These are phyloP conservation scores for Lachancea lanzarotensis DNA, from an alignment of 805 yeast genomes.

Conservation along the genomic window DNA sequence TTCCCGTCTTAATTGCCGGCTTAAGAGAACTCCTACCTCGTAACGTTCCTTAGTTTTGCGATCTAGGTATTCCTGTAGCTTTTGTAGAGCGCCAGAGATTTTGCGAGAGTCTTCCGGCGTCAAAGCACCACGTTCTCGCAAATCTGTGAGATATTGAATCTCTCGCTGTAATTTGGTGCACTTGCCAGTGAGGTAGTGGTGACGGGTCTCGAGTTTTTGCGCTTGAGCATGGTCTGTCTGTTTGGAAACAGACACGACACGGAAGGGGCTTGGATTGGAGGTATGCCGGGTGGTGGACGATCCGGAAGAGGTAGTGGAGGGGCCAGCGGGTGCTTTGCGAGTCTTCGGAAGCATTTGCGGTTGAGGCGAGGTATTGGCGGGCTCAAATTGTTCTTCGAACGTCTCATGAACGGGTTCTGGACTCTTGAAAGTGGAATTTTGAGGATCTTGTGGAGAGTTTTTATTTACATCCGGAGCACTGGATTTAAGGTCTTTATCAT, in stretches of 20 bases:
- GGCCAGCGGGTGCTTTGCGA: background rate
- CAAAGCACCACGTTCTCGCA: conserved; percentile 33
- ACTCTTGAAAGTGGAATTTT: too few relatives aligned
- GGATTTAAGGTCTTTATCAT: too few relatives aligned
- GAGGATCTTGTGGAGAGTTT: too few relatives aligned
- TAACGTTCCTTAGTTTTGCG: conserved; percentile 38
- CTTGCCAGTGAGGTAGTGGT: conserved; percentile 31
- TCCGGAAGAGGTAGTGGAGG: background rate
- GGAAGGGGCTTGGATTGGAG: conserved; percentile 29
- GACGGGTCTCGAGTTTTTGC: conserved; percentile 28
- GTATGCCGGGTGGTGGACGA: conserved; percentile 13
- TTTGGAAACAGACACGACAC: conserved; percentile 30
- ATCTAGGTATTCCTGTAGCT: conserved; percentile 36
- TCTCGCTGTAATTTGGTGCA: conserved; percentile 35
- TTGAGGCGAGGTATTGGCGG: background rate
- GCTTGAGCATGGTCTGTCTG: conserved; percentile 12
- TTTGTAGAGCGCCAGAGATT: conserved; percentile 32
- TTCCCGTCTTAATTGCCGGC: conserved; percentile 36
- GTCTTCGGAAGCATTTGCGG: conserved; percentile 2
- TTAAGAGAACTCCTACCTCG: conserved; percentile 36
- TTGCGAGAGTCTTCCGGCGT: conserved; percentile 37
- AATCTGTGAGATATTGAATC: conserved; percentile 32
- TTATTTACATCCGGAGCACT: too few relatives aligned
- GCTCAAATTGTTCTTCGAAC: too few relatives aligned
- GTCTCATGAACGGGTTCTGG: too few relatives aligned